Percentiles rank a stretch among this genome's conserved stretches.
phyloP scores from a whole-genome alignment of 2,329 filamentous ascomycete genomes.

The Arthrobotrys sphaeroides region DNA sequence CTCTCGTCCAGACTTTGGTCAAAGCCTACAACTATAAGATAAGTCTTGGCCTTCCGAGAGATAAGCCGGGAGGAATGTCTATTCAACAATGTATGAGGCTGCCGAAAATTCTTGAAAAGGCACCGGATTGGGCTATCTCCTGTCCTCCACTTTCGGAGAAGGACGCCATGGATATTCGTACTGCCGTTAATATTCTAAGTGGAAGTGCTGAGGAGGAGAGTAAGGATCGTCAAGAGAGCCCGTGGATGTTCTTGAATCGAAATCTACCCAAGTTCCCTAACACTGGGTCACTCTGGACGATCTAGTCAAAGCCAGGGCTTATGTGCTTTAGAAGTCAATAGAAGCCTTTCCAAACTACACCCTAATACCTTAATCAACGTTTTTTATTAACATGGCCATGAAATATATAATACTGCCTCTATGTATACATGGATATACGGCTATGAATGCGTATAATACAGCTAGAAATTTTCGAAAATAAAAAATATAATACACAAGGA shows the following conservation, averaged over 20 bases:
- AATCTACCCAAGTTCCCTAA: neutral
- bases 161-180: no score
- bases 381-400: no score
- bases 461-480: no score
- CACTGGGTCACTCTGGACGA: neutral
- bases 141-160: neutral
- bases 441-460: no score
- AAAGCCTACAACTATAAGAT: conserved; percentile 12
- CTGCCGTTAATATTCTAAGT: no score
- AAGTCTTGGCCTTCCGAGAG: neutral
- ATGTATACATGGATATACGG: no score
- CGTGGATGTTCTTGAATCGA: neutral
- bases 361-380: no score
- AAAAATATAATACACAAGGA: no score
- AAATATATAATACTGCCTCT: no score
- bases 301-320: no score
- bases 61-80: neutral
- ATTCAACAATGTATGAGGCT: neutral
- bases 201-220: neutral
- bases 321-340: no score
- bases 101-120: neutral
- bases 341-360: no score
- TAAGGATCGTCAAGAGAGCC: neutral
- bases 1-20: neutral
- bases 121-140: conserved; percentile 3